phyloP scores from a whole-genome alignment of 768 basidiomycete species.

The Gymnopilus dilepis region DNA sequence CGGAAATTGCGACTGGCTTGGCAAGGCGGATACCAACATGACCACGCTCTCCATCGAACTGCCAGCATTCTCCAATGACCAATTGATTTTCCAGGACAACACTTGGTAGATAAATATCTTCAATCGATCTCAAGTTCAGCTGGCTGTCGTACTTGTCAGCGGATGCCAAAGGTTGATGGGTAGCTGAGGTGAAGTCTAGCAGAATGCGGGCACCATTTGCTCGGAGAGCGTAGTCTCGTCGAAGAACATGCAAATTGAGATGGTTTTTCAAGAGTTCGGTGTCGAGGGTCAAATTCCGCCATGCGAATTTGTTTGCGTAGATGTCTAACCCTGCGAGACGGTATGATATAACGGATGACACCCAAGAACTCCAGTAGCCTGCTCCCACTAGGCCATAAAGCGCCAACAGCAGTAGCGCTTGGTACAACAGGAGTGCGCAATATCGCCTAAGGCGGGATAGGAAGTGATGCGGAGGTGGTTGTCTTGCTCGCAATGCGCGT shows the following conservation, averaged over 20 bases:
- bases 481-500: too few relatives aligned
- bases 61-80: not conserved
- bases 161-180: not conserved
- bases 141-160: not conserved
- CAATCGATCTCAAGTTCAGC: too few relatives aligned
- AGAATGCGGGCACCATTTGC: not conserved
- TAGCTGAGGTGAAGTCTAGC: not conserved
- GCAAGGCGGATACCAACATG: not conserved
- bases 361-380: too few relatives aligned
- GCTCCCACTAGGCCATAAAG: too few relatives aligned
- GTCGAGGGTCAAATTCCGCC: not conserved
- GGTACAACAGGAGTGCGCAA: too few relatives aligned
- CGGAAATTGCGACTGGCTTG: not conserved
- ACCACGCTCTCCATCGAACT: not conserved
- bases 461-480: too few relatives aligned
- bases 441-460: too few relatives aligned
- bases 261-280: not conserved
- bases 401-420: too few relatives aligned
- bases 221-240: not conserved
- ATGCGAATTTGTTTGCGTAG: too few relatives aligned
- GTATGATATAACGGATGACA: too few relatives aligned
- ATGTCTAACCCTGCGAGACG: too few relatives aligned
- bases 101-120: not conserved
- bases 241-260: not conserved
- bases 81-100: not conserved